phyloP scores from a whole-genome alignment of 441 rosid species.

The Pelargonium myrrhifolium region DNA sequence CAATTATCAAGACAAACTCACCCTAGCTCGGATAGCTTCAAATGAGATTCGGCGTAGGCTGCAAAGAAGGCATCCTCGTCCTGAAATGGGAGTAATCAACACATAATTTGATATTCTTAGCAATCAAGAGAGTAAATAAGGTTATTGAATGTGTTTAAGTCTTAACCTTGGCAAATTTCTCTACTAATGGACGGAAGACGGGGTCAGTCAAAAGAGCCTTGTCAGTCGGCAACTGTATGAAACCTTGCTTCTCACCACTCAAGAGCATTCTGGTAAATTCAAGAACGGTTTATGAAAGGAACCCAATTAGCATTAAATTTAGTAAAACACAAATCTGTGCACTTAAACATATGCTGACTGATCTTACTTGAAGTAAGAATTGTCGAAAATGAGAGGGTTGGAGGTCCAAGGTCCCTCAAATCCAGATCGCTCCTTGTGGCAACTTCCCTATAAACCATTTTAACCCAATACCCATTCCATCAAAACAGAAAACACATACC shows the following conservation, averaged over 20 bases:
- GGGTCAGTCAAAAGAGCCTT: slow-evolving; percentile 70
- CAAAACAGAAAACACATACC: too few species aligned
- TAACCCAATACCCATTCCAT: too few species aligned
- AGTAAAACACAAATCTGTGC: too few species aligned
- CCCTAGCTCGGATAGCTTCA: slow-evolving; percentile 97
- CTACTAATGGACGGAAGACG: slow-evolving; percentile 70
- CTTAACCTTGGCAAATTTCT: slow-evolving; percentile 77
- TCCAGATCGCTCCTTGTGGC: slow-evolving; percentile 96
- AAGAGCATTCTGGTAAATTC: slow-evolving; percentile 57
- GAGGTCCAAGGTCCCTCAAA: slow-evolving; percentile 90
- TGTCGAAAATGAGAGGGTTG: slow-evolving; percentile 84
- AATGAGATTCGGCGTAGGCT: slow-evolving; percentile 66
- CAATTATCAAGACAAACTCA: slow-evolving; percentile 19
- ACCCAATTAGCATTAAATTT: too few species aligned
- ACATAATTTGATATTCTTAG: too few species aligned
- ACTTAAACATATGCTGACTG: too few species aligned
- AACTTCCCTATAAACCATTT: slow-evolving; percentile 51
- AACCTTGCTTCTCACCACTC: slow-evolving; percentile 79
- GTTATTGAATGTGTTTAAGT: slow-evolving; percentile 10
- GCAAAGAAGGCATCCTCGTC: slow-evolving; percentile 87
- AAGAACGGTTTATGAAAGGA: not conserved
- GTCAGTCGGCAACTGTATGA: slow-evolving; percentile 67
- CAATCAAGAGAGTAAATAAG: too few species aligned
- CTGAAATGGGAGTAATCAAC: slow-evolving; percentile 27
- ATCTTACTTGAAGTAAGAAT: slow-evolving; percentile 75